A percentile compares a stretch with the other conserved stretches of the same genome.
These are phyloP conservation scores for Lavandula angustifolia DNA, from an alignment of 257 asterid species.

Conservation along the genomic window DNA sequence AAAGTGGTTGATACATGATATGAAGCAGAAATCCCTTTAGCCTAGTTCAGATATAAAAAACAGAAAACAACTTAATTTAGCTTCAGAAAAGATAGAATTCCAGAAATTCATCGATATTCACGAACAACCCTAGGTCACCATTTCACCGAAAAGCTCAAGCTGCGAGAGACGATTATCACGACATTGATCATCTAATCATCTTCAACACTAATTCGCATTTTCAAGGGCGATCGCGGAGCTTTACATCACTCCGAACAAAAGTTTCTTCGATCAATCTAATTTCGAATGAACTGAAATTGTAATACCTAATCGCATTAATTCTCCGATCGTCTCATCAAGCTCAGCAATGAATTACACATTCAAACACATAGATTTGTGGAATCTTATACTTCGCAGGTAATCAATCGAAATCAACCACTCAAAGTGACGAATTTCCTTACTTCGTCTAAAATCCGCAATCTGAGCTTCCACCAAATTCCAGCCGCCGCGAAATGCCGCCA, in stretches of 20 bases:
- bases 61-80: neutral
- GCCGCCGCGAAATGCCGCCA: slow-evolving; percentile 4
- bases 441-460: slow-evolving; percentile 21
- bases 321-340: neutral
- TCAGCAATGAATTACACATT: slow-evolving; percentile 1
- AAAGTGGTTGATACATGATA: neutral
- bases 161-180: neutral
- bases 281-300: slow-evolving; percentile 2
- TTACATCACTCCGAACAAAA: neutral
- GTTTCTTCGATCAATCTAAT: neutral
- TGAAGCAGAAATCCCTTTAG: neutral
- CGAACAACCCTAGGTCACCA: neutral
- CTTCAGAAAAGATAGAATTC: neutral
- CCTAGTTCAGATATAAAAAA: neutral
- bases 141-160: neutral
- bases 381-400: slow-evolving; percentile 2
- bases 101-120: neutral
- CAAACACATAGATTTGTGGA: neutral
- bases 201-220: neutral
- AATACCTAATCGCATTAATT: neutral
- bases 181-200: neutral
- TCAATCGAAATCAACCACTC: neutral
- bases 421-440: neutral
- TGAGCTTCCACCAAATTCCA: slow-evolving; percentile 9
- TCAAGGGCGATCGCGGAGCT: neutral